Evolutionary conservation across 805 yeast genomes (phyloP), one percentile per base, ranked within the genome.

Genomic region (Jamesozyma lodderae): DNA sequence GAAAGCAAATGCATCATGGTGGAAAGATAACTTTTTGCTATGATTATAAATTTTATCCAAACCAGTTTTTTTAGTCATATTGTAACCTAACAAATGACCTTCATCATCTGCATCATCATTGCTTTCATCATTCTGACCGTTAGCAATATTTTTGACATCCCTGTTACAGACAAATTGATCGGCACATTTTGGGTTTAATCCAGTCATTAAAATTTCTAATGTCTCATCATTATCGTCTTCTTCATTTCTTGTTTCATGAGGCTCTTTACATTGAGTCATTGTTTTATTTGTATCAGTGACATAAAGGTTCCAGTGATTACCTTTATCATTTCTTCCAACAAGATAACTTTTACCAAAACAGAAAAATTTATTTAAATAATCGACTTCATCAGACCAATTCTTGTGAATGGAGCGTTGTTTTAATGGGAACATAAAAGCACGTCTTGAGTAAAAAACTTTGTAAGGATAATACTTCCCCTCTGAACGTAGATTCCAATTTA

Each of bases 401-500:
- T 73, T 73, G 60, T 90, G 97, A 36, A 94, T 79, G 41, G 77
- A 75, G 33, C 71, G 67, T 64, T 90, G 98, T 53, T 72, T 77
- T 30, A 78, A 76, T 8, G 97, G 98, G 60, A 87, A 90, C 90
- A 90, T 79, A 62, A 88, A 88, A 26, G 86, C 73, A 59, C 95
- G 77, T 59, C 96, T 75, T 4, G 96, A 86, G 62, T 92, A 90
- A 52, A 90, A 87, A 5, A 86, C 77, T 48, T 81, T 73, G 61
- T 70, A 73, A 23, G 85, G 77, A 20, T 60, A 57, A 19, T 51
- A 43, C 52, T 49, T 38, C 19, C 19, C 31, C 16, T 40, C 48
- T 23, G 17, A 41, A 11, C 21, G 42, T 47, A 68, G 56, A 39
- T 66, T 37, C 75, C 76, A 63, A 43, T 56, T 55, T 31, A 73